Percentiles rank a stretch among this genome's conserved stretches.
phyloP scores from a whole-genome alignment of 1,284 basidiomycete genomes.

The Sporisorium scitamineum region DNA sequence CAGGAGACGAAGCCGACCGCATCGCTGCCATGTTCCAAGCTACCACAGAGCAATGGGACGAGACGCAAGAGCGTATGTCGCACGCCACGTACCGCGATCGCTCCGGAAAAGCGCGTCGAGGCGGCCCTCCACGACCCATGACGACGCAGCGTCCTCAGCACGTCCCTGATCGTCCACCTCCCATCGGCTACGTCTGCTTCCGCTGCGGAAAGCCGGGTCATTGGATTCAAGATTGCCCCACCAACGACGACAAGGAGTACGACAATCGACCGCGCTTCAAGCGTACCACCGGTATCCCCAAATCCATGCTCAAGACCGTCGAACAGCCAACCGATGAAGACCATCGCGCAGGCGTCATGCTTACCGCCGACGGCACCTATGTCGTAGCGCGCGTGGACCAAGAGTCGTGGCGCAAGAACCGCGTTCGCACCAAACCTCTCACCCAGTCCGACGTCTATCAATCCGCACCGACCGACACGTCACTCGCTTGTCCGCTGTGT shows the following conservation, averaged over 20 bases:
- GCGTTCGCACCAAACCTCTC: constrained; percentile 59
- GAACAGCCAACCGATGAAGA: constrained; percentile 73
- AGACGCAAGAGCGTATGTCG: constrained; percentile 96
- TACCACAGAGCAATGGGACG: constrained; percentile 90
- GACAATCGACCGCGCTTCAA: constrained; percentile 96
- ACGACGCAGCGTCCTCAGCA: constrained; percentile 36
- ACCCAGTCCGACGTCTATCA: constrained; percentile 66
- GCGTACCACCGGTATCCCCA: constrained; percentile 95
- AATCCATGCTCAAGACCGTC: constrained; percentile 95
- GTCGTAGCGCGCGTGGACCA: constrained; percentile 66
- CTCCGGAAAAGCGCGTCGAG: constrained; percentile 58
- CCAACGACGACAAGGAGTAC: constrained; percentile 93
- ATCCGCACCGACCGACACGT: constrained; percentile 61
- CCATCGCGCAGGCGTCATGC: constrained; percentile 64
- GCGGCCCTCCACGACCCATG: constrained; percentile 54
- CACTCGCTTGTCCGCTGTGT: constrained; percentile 66
- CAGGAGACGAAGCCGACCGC: constrained; percentile 59
- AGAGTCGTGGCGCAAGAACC: constrained; percentile 62
- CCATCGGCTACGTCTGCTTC: constrained; percentile 95
- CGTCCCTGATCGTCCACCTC: constrained; percentile 59
- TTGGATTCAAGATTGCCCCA: constrained; percentile 99
- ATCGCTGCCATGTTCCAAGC: constrained; percentile 96
- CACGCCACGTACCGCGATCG: constrained; percentile 71
- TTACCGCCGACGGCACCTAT: constrained; percentile 67
- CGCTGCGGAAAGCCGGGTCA: constrained; percentile 94